Evolutionary conservation across 331 rosid genomes (phyloP).

Genomic region (Phaseolus coccineus): DNA sequence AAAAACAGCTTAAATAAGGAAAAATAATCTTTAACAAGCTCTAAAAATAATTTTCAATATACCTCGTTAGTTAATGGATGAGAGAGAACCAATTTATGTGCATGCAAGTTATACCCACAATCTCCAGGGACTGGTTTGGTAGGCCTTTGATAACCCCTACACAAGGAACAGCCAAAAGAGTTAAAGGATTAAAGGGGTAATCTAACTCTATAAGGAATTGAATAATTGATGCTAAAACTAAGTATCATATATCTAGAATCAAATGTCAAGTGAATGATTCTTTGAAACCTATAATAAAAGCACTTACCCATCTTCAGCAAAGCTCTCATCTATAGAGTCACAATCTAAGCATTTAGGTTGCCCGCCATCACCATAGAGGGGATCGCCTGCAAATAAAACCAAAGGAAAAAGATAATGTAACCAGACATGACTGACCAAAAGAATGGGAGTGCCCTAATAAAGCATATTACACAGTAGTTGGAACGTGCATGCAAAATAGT

Average conservation of each 20-base stretch:
- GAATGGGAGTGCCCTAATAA: background rate
- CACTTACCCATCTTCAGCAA: slow-evolving; percentile 86
- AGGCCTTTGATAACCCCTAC: slow-evolving; percentile 80
- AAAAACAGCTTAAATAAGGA: too few species aligned
- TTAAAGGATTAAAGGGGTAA: background rate
- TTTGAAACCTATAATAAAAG: slow-evolving; percentile 8
- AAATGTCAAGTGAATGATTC: background rate
- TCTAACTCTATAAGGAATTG: background rate
- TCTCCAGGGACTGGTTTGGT: slow-evolving; percentile 90
- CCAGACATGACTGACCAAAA: slow-evolving; percentile 17
- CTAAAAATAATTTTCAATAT: background rate
- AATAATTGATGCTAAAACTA: slow-evolving; percentile 11
- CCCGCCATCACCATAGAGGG: slow-evolving; percentile 83
- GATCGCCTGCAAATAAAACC: slow-evolving; percentile 71
- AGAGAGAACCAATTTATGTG: slow-evolving; percentile 69
- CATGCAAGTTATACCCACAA: slow-evolving; percentile 88
- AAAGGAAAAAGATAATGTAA: background rate
- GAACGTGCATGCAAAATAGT: background rate
- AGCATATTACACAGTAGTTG: slow-evolving; percentile 1
- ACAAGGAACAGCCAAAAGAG: slow-evolving; percentile 10
- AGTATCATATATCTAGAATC: background rate
- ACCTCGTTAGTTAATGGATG: slow-evolving; percentile 86
- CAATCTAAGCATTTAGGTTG: slow-evolving; percentile 70
- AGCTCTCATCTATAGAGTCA: slow-evolving; percentile 57
- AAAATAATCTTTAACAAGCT: too few species aligned